Evolutionary conservation across 352 stramenopile species (phyloP), one percentile per base, ranked within the genome.

Genomic region (Halophytophthora batemanensis): DNA sequence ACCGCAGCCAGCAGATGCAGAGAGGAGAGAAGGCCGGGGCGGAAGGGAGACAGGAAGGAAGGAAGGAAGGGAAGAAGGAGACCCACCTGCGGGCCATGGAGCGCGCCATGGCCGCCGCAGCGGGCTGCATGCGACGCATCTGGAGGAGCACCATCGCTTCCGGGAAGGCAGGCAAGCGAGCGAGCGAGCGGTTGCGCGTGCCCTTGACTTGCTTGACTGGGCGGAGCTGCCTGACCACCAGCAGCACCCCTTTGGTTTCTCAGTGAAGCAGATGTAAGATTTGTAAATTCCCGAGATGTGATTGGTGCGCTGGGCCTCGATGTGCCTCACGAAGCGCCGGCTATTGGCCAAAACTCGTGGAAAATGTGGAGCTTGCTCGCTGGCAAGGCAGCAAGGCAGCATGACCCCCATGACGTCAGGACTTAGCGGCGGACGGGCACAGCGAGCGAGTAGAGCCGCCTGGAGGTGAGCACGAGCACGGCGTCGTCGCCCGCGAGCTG

Each of bases 101-200:
- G 48, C 69, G 64, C 33, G 56, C 66, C 39, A 74, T 63, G 25
- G 55, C 59, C 53, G 61, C 46, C 19, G 65, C 57, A 47, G 63
- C 58, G 6, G 77, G 77, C 60, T 87, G 79, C 66, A 82, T 67
- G 43, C 77, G 74, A 55, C 73, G 72, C 79, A 84, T 74, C 44
- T 69, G 60, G 54, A 85, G 57, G 65, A 90, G 56, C 63, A 69
- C 62, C 72, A 84, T 87, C 42, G 40, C 48, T 41, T 56, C 48
- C 25, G 25, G 25, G 25, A 31, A 31, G 25, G 8, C 25, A 31
- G 25, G 25, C 4, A 31, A 31, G 25, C 4, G 4, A 31, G 42
- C 4, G 23, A 44, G 44, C 18, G 35, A 57, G 19, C 39, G 29
- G 45, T 54, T 50, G 36, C 50, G 67, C 74, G n/a, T 67, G 50